These are phyloP conservation scores for Microbotryomycetes sp. DNA, from an alignment of 1,284 basidiomycete species.

Conservation along the genomic window DNA sequence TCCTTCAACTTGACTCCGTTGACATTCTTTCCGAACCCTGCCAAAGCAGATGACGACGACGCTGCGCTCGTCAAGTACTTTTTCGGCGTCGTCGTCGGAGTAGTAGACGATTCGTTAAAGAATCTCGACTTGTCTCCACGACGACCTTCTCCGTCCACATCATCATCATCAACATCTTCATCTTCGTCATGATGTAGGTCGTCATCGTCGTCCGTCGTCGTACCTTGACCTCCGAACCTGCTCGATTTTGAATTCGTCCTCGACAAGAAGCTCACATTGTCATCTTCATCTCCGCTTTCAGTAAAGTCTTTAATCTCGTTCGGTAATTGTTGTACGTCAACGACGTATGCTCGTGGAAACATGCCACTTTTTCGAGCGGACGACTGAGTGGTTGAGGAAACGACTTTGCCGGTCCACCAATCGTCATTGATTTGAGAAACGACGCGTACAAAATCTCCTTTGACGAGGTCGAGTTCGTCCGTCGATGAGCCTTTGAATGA, in stretches of 20 bases:
- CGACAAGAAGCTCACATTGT: neutral
- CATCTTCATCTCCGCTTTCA: neutral
- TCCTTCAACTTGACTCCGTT: neutral
- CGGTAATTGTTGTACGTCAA: neutral
- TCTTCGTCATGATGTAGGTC: neutral
- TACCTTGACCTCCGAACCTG: too few species aligned
- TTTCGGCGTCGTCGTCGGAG: neutral
- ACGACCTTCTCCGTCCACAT: neutral
- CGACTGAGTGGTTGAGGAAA: neutral
- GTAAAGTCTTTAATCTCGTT: neutral
- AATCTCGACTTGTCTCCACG: neutral
- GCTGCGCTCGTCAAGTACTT: neutral
- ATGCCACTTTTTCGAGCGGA: conserved; percentile 1
- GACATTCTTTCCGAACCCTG: neutral
- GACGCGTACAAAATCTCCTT: conserved; percentile 7
- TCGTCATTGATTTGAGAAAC: conserved; percentile 7
- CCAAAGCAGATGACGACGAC: neutral
- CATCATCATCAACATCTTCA: neutral
- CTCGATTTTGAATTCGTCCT: too few species aligned
- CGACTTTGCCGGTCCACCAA: conserved; percentile 12
- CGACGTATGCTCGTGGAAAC: conserved; percentile 19
- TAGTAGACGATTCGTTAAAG: too few species aligned
- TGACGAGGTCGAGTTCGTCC: conserved; percentile 6
- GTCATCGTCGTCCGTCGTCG: neutral
- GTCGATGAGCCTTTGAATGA: neutral